Evolutionary conservation across 257 asterid species (phyloP).

Genomic region (Verbascum thapsus): DNA sequence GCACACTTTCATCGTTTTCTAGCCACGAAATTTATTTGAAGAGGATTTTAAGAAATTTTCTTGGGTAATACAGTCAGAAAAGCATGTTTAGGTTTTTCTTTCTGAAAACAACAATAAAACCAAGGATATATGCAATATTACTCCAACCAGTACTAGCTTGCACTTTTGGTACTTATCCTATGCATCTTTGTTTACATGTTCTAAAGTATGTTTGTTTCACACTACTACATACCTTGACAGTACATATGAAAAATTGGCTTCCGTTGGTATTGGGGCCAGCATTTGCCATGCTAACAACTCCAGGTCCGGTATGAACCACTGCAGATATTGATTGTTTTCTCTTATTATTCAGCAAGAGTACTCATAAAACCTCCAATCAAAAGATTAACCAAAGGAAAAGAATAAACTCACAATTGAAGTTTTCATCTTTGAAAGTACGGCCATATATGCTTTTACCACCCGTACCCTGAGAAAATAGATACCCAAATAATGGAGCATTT

Average conservation of each 20-base stretch:
- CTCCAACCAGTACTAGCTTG: background rate
- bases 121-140: background rate
- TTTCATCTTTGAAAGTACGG: conserved; percentile 91
- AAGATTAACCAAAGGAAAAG: conserved; percentile 21
- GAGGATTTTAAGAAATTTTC: no score
- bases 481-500: conserved; percentile 17
- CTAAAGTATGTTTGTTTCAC: background rate
- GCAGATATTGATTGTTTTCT: conserved; percentile 30
- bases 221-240: conserved; percentile 65
- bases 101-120: background rate
- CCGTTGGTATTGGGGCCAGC: conserved; percentile 98
- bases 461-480: conserved; percentile 63
- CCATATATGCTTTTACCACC: conserved; percentile 99
- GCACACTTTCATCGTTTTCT: no score
- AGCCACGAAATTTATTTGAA: no score
- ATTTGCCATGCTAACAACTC: conserved; percentile 97
- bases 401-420: conserved; percentile 74
- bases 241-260: conserved; percentile 96
- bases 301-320: conserved; percentile 97
- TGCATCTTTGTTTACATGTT: conserved; percentile 4
- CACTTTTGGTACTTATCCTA: conserved; percentile 4
- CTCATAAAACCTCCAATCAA: conserved; percentile 10
- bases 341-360: conserved; percentile 15
- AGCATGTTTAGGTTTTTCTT: conserved; percentile 8
- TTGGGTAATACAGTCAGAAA: conserved; percentile 1